phyloP scores from a whole-genome alignment of 495 filamentous ascomycete genomes.

The Neurospora sp. region DNA sequence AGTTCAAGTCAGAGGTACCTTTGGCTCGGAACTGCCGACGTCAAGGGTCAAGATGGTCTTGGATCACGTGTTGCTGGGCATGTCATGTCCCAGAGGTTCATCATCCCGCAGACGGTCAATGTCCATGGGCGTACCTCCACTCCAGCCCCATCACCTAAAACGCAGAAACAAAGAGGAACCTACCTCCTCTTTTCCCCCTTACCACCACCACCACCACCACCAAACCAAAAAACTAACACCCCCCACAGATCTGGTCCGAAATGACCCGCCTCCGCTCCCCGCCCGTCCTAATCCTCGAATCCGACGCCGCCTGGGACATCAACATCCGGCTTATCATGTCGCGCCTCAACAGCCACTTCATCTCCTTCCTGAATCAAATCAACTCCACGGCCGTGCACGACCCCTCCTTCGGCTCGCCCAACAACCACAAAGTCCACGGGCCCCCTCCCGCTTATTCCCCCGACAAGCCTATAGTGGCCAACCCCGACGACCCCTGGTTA shows the following conservation, averaged over 20 bases:
- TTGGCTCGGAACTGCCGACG: conserved; percentile 48
- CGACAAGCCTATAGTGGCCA: background rate
- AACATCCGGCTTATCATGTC: conserved; percentile 12
- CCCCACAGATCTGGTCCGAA: conserved; percentile 9
- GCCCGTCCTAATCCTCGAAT: conserved; percentile 13
- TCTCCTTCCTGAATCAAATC: conserved; percentile 9
- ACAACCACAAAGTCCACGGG: background rate
- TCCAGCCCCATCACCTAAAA: background rate
- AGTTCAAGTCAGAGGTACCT: conserved; percentile 50
- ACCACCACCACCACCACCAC: background rate
- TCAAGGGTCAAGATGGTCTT: conserved; percentile 63
- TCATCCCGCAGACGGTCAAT: conserved; percentile 97
- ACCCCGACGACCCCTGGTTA: conserved; percentile 13
- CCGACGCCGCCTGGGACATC: conserved; percentile 14
- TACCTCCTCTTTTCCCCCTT: background rate
- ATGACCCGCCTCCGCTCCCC: conserved; percentile 8
- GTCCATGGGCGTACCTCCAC: conserved; percentile 32
- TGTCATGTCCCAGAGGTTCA: conserved; percentile 88
- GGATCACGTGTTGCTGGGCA: conserved; percentile 53
- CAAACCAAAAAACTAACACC: background rate
- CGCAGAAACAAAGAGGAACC: no score
- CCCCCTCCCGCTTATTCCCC: no score
- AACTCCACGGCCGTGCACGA: conserved; percentile 12
- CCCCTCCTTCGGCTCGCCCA: background rate
- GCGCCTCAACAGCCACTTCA: conserved; percentile 8